These are phyloP conservation scores for Knoxia roxburghii DNA, from an alignment of 257 asterid genomes.

Conservation along the genomic window DNA sequence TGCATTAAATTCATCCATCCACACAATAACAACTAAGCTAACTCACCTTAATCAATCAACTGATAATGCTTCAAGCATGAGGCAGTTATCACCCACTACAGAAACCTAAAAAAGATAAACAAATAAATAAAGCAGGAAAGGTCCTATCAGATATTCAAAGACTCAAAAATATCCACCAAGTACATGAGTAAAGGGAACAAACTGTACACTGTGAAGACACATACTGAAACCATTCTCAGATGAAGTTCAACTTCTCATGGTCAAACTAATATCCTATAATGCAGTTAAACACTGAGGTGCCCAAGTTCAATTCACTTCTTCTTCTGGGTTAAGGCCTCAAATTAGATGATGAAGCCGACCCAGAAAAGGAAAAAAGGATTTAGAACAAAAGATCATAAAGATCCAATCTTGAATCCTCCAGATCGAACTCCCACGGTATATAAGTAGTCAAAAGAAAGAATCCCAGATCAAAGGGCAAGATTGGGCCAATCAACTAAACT, in stretches of 20 bases:
- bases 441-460: not conserved
- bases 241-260: not conserved
- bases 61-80: conserved; percentile 14
- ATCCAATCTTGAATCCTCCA: conserved; percentile 2
- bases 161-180: not conserved
- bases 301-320: not conserved
- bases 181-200: not conserved
- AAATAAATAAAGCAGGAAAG: not conserved
- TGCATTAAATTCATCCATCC: not conserved
- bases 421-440: conserved; percentile 3
- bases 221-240: not conserved
- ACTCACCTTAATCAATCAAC: conserved; percentile 14
- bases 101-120: conserved; percentile 6
- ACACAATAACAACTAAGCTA: not conserved
- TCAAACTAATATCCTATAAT: not conserved
- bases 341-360: conserved; percentile 1
- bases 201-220: not conserved
- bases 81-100: conserved; percentile 10
- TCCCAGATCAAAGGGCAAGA: not conserved
- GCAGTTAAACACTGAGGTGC: not conserved
- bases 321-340: too few relatives aligned
- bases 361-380: not conserved
- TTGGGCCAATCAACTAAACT: not conserved
- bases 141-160: conserved; percentile 1
- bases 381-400: not conserved